Evolutionary conservation across 352 stramenopile species (phyloP).

Genomic region (Thraustotheca clavata): DNA sequence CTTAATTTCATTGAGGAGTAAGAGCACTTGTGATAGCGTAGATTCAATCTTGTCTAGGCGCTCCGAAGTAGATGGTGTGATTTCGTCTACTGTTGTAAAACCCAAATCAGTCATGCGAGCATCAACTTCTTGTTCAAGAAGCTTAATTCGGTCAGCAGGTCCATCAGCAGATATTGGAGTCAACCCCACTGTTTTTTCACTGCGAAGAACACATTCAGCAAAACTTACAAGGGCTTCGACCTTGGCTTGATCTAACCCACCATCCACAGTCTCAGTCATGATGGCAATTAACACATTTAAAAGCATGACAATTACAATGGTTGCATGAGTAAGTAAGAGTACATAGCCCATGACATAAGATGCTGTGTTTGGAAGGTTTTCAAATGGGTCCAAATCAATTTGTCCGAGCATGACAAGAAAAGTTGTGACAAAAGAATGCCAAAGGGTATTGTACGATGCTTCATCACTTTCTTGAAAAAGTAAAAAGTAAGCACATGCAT

Average conservation of each 20-base stretch:
- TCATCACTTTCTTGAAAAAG: conserved; percentile 3
- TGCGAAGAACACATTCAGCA: conserved; percentile 8
- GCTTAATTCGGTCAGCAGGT: not conserved
- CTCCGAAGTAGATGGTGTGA: not conserved
- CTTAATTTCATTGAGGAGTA: not conserved
- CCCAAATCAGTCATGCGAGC: not conserved
- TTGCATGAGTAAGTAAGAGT: not conserved
- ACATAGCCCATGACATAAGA: not conserved
- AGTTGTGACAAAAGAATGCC: not conserved
- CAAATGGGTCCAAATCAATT: not conserved
- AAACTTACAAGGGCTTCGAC: conserved; percentile 2
- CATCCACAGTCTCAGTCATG: conserved; percentile 6
- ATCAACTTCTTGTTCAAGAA: too few relatives aligned
- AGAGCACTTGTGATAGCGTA: not conserved
- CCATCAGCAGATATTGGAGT: not conserved
- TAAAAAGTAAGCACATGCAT: not conserved
- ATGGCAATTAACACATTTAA: conserved; percentile 8
- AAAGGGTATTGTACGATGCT: not conserved
- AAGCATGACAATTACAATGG: not conserved
- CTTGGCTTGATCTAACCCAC: not conserved
- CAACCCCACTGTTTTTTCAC: not conserved
- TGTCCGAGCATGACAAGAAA: conserved; percentile 10
- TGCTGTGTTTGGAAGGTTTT: not conserved
- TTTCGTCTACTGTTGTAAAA: not conserved
- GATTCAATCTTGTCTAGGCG: not conserved